A percentile compares a stretch with the other conserved stretches of the same genome.
phyloP scores from a whole-genome alignment of 495 filamentous ascomycete species.

The Neurospora cerealis region DNA sequence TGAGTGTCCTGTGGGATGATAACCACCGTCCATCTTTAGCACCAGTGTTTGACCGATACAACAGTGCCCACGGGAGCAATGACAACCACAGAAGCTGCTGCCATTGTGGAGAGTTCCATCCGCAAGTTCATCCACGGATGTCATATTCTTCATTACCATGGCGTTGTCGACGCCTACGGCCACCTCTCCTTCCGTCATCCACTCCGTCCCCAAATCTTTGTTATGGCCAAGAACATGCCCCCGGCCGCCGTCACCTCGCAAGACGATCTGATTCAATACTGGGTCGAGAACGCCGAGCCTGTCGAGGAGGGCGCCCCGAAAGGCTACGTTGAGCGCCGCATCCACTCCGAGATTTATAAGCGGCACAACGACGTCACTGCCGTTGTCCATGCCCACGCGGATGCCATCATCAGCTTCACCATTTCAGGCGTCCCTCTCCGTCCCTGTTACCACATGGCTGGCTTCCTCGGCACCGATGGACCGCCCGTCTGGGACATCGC shows the following conservation, averaged over 20 bases:
- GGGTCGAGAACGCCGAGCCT: slow-evolving; percentile 28
- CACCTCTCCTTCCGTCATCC: slow-evolving; percentile 43
- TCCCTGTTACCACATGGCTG: slow-evolving; percentile 37
- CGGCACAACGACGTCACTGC: slow-evolving; percentile 29
- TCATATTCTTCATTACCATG: slow-evolving; percentile 27
- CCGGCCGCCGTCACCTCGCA: slow-evolving; percentile 33
- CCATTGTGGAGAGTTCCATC: not conserved
- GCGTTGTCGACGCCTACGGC: slow-evolving; percentile 43
- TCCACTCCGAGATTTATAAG: slow-evolving; percentile 43
- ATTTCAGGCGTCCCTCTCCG: slow-evolving; percentile 30
- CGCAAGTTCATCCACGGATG: slow-evolving; percentile 15
- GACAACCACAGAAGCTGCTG: not conserved
- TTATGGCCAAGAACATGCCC: slow-evolving; percentile 36
- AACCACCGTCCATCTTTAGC: not conserved
- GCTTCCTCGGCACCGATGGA: slow-evolving; percentile 26
- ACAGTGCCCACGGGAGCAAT: not conserved
- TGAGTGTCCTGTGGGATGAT: not conserved
- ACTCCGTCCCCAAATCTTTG: slow-evolving; percentile 25
- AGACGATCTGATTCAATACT: slow-evolving; percentile 36
- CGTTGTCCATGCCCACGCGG: slow-evolving; percentile 39
- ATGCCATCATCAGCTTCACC: slow-evolving; percentile 37
- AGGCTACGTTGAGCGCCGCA: slow-evolving; percentile 37
- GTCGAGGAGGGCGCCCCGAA: slow-evolving; percentile 20
- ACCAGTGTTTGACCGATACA: not conserved
- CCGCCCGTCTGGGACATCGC: slow-evolving; percentile 29